A percentile compares a stretch with the other conserved stretches of the same genome.
Evolutionary conservation across 1,139 yeast species (phyloP).

Genomic region (Blastobotrys indianensis): DNA sequence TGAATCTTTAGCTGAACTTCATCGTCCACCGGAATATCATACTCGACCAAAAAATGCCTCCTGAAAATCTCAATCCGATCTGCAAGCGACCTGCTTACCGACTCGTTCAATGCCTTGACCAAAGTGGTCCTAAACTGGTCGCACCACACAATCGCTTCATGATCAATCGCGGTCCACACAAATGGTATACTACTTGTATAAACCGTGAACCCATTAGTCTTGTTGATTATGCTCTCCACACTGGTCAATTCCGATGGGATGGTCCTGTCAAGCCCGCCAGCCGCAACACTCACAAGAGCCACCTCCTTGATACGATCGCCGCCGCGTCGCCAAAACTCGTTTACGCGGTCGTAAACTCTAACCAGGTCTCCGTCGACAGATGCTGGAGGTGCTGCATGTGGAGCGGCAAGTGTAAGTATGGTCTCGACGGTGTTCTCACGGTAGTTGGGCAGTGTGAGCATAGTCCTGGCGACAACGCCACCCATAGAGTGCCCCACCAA

Average conservation of each 20-base stretch:
- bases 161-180: conserved; percentile 95
- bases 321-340: conserved; percentile 60
- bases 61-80: conserved; percentile 56
- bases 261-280: conserved; percentile 77
- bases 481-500: conserved; percentile 96
- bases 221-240: conserved; percentile 63
- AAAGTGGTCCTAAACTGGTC: conserved; percentile 69
- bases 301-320: conserved; percentile 15
- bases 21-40: conserved; percentile 20
- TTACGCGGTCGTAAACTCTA: conserved; percentile 64
- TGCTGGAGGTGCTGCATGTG: conserved; percentile 91
- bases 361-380: conserved; percentile 88
- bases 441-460: conserved; percentile 76
- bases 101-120: conserved; percentile 56
- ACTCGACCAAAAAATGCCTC: conserved; percentile 39
- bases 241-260: conserved; percentile 90
- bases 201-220: conserved; percentile 71
- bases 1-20: not conserved
- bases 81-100: conserved; percentile 40
- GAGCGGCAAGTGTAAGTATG: conserved; percentile 82
- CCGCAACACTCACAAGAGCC: conserved; percentile 64
- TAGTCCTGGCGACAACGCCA: conserved; percentile 81
- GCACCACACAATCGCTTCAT: conserved; percentile 96
- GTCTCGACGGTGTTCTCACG: conserved; percentile 67
- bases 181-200: conserved; percentile 81